These are phyloP conservation scores for Persicaria tinctoria DNA, from an alignment of 148 eudicot species.

Conservation along the genomic window DNA sequence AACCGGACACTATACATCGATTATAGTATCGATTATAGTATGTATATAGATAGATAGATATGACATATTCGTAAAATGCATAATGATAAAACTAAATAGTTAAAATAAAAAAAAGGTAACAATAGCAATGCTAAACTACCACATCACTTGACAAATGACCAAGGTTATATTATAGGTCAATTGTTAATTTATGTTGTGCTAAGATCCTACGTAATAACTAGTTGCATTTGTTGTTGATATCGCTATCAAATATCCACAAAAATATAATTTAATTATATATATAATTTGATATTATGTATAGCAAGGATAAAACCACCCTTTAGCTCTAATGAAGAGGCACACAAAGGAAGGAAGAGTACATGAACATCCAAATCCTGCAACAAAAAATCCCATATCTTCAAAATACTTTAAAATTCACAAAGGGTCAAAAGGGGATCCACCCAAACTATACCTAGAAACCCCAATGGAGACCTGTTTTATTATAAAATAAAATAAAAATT, in stretches of 20 bases:
- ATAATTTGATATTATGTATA: not conserved
- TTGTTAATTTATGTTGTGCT: not conserved
- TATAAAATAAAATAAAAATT: not conserved
- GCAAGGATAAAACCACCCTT: conserved; percentile 11
- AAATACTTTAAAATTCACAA: not conserved
- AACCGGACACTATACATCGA: too few species aligned
- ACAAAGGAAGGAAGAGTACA: not conserved
- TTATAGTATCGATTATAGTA: too few species aligned
- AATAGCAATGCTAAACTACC: not conserved
- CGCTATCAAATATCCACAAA: not conserved
- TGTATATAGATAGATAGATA: too few species aligned
- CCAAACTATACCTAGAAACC: not conserved
- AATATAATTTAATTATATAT: not conserved
- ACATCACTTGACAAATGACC: conserved; percentile 7
- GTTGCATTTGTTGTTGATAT: conserved; percentile 10
- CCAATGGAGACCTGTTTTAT: not conserved
- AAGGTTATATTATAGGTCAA: not conserved
- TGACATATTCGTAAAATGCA: too few species aligned
- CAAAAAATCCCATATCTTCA: conserved; percentile 1
- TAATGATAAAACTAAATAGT: too few species aligned
- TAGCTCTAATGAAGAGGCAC: not conserved
- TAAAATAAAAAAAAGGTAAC: not conserved
- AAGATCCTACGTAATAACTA: not conserved
- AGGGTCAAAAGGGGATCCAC: not conserved
- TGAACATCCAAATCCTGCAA: conserved; percentile 1